Evolutionary conservation across 164 flowering plant genomes (phyloP), one percentile per base, ranked within the genome.

Genomic region (Magnolia officinalis): DNA sequence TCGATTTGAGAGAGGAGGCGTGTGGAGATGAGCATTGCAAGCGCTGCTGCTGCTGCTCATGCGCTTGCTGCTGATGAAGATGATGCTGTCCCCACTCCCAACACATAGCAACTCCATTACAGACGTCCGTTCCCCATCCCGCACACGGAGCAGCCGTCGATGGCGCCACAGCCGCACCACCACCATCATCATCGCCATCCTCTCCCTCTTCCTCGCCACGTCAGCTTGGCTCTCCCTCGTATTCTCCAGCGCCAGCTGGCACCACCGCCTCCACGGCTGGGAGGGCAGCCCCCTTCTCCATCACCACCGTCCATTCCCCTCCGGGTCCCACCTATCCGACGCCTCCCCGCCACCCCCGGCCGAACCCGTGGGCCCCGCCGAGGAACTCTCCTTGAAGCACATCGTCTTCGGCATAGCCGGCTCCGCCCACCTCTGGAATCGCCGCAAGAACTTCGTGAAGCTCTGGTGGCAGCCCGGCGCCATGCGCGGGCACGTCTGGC

Each of bases 401-500:
- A 81, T 91, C 20, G 87, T 87, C 37, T 89, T 89, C 72, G 95
- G 92, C 67, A 88, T 89, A 13, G 91, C 88, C 1, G 89, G 90
- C 63, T 89, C 92, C 1, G 77, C 90, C 8, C 86, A 86, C 51
- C 81, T 87, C 21, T 91, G 92, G 91, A 78, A 78, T 14, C 79
- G 76, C n/a, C 82, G 95, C 13, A 87, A 88, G 79, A 83, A 89
- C 72, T 90, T 82, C 18, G 82, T 88, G 19, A 83, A 80, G 78
- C 81, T 90, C 3, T 91, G 93, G 96, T 90, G 93, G 93, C 80
- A 86, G 4, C 87, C 90, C 0, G 58, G 72, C 7, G 77, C 76
- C 29, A 90, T 86, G 89, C 84, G 91, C 1, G 93, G 95, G 13
- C 84, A 86, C 67, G 89, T 88, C 11, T 91, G 93, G 95, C 76